Percentiles rank a stretch among this genome's conserved stretches.
These are phyloP conservation scores for Eremothecium sinecaudum DNA, from an alignment of 1,139 yeast species.

Conservation along the genomic window DNA sequence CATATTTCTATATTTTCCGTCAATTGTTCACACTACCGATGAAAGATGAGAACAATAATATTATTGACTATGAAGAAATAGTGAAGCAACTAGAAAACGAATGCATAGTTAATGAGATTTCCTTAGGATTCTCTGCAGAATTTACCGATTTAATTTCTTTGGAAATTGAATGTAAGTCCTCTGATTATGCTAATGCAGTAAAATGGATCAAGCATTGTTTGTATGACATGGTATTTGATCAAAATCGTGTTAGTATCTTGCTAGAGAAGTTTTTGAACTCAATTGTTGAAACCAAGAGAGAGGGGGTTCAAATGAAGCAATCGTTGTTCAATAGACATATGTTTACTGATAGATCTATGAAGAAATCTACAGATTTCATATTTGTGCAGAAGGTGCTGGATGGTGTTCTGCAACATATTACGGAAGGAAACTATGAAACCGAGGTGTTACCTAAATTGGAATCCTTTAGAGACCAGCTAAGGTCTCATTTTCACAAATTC, in stretches of 20 bases:
- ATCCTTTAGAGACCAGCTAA: conserved; percentile 45
- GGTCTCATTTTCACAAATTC: conserved; percentile 47
- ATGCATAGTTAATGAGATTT: conserved; percentile 49
- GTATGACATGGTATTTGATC: conserved; percentile 61
- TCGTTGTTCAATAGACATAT: conserved; percentile 50
- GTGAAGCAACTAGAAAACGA: conserved; percentile 65
- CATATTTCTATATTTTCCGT: conserved; percentile 58
- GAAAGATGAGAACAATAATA: conserved; percentile 48
- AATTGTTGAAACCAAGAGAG: conserved; percentile 71
- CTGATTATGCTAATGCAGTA: conserved; percentile 58
- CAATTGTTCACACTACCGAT: conserved; percentile 67
- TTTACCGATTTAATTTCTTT: conserved; percentile 59
- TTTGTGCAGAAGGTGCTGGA: conserved; percentile 51
- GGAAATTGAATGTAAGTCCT: conserved; percentile 50
- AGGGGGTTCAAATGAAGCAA: conserved; percentile 61
- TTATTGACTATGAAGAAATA: conserved; percentile 63
- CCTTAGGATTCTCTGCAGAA: conserved; percentile 50
- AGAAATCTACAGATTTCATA: conserved; percentile 58
- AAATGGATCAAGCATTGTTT: conserved; percentile 66
- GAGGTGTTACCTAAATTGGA: conserved; percentile 47
- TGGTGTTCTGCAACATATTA: conserved; percentile 42
- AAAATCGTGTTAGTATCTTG: conserved; percentile 56
- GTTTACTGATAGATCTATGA: conserved; percentile 50
- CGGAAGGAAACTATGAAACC: conserved; percentile 34
- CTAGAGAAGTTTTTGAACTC: conserved; percentile 68